phyloP scores from a whole-genome alignment of 2,329 filamentous ascomycete genomes.

The Sporothrix schenckii region DNA sequence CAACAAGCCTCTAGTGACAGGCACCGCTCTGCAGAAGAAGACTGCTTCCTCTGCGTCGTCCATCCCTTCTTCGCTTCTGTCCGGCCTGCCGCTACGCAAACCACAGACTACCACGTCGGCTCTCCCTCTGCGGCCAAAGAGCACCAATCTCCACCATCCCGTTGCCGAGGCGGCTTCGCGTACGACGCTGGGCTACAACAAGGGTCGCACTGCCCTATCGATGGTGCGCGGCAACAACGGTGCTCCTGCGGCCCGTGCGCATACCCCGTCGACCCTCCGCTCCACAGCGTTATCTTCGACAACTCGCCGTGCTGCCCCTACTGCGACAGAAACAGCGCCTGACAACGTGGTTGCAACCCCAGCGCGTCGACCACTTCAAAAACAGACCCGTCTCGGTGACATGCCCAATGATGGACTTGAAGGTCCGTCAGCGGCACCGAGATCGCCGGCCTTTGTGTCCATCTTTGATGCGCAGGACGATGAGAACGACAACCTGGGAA shows the following conservation, averaged over 20 bases:
- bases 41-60: constrained; percentile 20
- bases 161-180: constrained; percentile 69
- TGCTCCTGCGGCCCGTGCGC: constrained; percentile 42
- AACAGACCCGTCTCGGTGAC: background rate
- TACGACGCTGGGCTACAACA: constrained; percentile 83
- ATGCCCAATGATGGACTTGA: constrained; percentile 38
- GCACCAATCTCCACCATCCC: background rate
- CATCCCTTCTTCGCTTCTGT: constrained; percentile 35
- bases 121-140: constrained; percentile 32
- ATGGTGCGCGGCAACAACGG: constrained; percentile 45
- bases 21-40: constrained; percentile 36
- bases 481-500: constrained; percentile 51
- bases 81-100: constrained; percentile 33
- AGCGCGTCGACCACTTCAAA: background rate
- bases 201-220: constrained; percentile 64
- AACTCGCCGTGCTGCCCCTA: background rate
- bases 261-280: constrained; percentile 37
- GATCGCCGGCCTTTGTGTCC: constrained; percentile 57
- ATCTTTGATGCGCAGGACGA: constrained; percentile 58
- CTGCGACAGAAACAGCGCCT: background rate
- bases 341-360: background rate
- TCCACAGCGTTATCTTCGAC: background rate
- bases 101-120: background rate
- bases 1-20: background rate
- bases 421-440: constrained; percentile 40